These are phyloP conservation scores for Coffea canephora DNA, from an alignment of 257 asterid genomes.

Conservation along the genomic window DNA sequence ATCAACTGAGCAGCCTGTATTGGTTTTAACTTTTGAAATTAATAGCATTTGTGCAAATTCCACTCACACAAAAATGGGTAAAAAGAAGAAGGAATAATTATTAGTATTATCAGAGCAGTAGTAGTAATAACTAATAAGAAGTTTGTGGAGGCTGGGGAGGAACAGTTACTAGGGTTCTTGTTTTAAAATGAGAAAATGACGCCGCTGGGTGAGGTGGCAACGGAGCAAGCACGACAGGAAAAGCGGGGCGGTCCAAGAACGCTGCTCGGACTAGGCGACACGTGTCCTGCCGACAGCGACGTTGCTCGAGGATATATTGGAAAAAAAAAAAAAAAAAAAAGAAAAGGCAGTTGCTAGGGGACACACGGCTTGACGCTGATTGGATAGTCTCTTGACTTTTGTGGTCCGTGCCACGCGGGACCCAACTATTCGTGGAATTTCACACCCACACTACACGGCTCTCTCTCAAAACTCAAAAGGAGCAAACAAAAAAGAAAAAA, in stretches of 20 bases:
- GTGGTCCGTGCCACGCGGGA: conserved; percentile 26
- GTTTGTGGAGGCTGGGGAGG: too few relatives aligned
- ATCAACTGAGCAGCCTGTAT: too few relatives aligned
- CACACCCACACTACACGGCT: conserved; percentile 50
- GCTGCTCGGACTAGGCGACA: conserved; percentile 22
- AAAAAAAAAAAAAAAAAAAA: conserved; percentile 28
- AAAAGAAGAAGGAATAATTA: too few relatives aligned
- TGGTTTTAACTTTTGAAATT: too few relatives aligned
- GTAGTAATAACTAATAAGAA: too few relatives aligned
- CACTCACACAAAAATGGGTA: too few relatives aligned
- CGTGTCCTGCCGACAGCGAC: conserved; percentile 73
- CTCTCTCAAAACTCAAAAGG: conserved; percentile 4
- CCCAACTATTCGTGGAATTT: conserved; percentile 40
- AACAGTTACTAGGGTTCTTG: too few relatives aligned
- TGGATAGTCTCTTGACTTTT: conserved; percentile 61
- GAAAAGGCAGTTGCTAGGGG: conserved; percentile 29
- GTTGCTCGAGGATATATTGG: conserved; percentile 41
- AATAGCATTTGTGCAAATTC: too few relatives aligned
- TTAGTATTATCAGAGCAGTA: too few relatives aligned
- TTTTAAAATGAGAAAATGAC: conserved; percentile 1
- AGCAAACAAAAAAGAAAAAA: conserved; percentile 2
- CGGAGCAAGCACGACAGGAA: neutral
- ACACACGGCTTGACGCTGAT: conserved; percentile 58
- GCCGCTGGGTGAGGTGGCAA: conserved; percentile 22
- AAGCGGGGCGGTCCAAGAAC: conserved; percentile 7